Base-by-base conservation (phyloP, 208 protist species). In the Acanthamoeba sp. region DNA sequence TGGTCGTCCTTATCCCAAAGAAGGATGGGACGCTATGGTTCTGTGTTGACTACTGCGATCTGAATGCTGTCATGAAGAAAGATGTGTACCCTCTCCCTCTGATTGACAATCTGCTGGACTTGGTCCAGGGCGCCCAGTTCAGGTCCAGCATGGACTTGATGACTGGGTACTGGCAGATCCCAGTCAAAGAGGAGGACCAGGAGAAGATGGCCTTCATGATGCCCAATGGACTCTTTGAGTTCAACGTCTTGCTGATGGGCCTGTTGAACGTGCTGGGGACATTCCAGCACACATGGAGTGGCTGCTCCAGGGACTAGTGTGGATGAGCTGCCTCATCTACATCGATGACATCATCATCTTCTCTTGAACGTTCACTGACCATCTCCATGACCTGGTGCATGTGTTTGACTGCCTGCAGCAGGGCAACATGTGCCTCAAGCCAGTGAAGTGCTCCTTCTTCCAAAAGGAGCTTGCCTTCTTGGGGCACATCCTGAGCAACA, bases 121-220 rank as follows among this genome's bases (percentile, higher is more conserved):
- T 0, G 1, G 6, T 95, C 10, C 9, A 10, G 24, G 48, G 62
- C n/a, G 7, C 85, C 4, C 5, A 59, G 1, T 64, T 32, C 52
- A 0, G n/a, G 48, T 76, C 57, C 27, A 91, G 36, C 34, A 82
- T 95, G 34, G 93, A 95, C 76, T 27, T 94, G 20, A 80, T 29
- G 0, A n/a, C 3, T 5, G 93, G 85, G 14, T 95, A 95, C 48
- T 88, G 85, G 64, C 85, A 94, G 7, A 76, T 95, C n/a, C 29
- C 48, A 7, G 14, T 95, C 1, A 16, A 29, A 0, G 2, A 66
- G 24, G 93, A 89, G 55, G 91, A 95, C 48, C 12, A 38, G 40
- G 45, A 89, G 59, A 95, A 95, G 40, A 95, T 93, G 0, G 93
- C 92, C 48, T 95, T 94, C 91, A 22, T 27, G 2, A 45, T 34